phyloP scores from a whole-genome alignment of 352 stramenopile genomes.

The Phytophthora europaea region DNA sequence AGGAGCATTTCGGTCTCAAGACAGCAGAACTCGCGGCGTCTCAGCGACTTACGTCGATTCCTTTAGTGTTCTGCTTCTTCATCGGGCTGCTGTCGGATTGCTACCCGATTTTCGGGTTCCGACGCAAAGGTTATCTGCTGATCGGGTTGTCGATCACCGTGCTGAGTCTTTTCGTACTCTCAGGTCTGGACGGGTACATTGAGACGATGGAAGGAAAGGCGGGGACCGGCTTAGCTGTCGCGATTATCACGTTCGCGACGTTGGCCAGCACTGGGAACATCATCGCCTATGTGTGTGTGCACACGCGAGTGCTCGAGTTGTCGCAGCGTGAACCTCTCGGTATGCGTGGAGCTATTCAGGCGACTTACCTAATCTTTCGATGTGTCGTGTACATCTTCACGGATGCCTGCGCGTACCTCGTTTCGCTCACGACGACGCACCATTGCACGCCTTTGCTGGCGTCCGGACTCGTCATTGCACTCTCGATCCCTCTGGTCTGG shows the following conservation, averaged over 20 bases:
- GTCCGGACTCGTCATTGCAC: slow-evolving; percentile 29
- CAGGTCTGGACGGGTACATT: slow-evolving; percentile 33
- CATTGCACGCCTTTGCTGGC: slow-evolving; percentile 31
- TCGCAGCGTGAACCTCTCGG: slow-evolving; percentile 53
- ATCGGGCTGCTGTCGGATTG: slow-evolving; percentile 83
- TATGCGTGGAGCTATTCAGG: slow-evolving; percentile 47
- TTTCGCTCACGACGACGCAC: background rate
- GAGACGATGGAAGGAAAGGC: slow-evolving; percentile 24
- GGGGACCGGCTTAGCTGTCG: slow-evolving; percentile 18
- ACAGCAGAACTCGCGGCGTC: slow-evolving; percentile 25
- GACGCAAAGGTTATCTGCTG: slow-evolving; percentile 88
- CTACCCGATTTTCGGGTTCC: slow-evolving; percentile 79
- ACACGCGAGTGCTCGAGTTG: slow-evolving; percentile 54
- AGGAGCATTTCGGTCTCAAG: slow-evolving; percentile 41
- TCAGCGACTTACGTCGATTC: slow-evolving; percentile 55
- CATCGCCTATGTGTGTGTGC: slow-evolving; percentile 47
- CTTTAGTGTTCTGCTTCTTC: slow-evolving; percentile 81
- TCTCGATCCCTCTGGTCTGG: slow-evolving; percentile 42
- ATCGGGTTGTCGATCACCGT: slow-evolving; percentile 51
- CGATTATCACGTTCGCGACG: slow-evolving; percentile 33
- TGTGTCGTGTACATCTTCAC: slow-evolving; percentile 34
- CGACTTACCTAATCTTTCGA: slow-evolving; percentile 53
- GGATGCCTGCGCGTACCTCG: slow-evolving; percentile 15
- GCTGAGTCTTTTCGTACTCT: slow-evolving; percentile 39
- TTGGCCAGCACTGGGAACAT: slow-evolving; percentile 45